Evolutionary conservation across 306 rosid species (phyloP), one percentile per base, ranked within the genome.

Genomic region (Pyrus betulifolia): DNA sequence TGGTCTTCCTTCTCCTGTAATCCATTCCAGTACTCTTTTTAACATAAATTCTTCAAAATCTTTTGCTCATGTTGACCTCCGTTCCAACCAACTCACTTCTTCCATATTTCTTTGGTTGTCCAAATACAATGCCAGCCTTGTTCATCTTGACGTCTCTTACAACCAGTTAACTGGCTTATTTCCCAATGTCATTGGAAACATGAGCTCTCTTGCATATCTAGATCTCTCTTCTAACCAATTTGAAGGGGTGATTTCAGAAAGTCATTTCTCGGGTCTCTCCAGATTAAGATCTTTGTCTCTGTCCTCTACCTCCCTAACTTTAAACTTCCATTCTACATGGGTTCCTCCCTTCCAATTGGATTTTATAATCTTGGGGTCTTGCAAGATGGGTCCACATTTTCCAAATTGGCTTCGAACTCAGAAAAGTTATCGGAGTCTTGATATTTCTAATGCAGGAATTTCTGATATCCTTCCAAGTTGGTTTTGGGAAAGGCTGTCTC

Each of bases 351-450:
- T 51, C n/a, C 57, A 51, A 51, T 51, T 51, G 57, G 57, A 51
- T 51, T 1, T 0, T 0, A 13, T 51, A 51, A 0, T 0, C 3
- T 17, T 51, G n/a, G 8, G 21, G 57, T 49, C 21, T 51, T 51
- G 57, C 57, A 51, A 42, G 45, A 9, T 42, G 45, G 45, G 57
- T 4, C 57, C 19, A 13, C 17, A 51, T 17, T 51, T 49, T 17
- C 21, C n/a, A 4, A 51, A 51, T 3, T 51, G 57, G n/a, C 57
- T 51, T 51, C 57, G 5, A 51, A 51, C 57, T 18, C 57, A 13
- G 0, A 17, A 1, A 13, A 15, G 15, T 51, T 15, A 12, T 17
- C 0, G 0, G 0, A 1, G 0, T 0, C 57, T 51, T 17, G 57
- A 51, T 51, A 15, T 51, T 13, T 51, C 57, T 51, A 18, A 51